Evolutionary conservation across 164 flowering plant genomes (phyloP).

Genomic region (Sextonia rubra): DNA sequence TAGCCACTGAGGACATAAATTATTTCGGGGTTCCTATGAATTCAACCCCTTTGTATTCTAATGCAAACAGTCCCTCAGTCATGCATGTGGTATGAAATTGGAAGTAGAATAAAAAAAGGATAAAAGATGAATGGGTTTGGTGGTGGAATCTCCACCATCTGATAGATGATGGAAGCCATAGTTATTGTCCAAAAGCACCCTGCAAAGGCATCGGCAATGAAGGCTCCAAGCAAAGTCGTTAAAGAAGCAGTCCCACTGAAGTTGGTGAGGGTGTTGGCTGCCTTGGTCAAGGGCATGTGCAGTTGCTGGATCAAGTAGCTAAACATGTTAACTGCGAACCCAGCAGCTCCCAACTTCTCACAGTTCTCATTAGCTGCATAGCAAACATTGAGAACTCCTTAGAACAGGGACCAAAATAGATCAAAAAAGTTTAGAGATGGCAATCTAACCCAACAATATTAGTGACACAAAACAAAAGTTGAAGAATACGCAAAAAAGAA

Average conservation of each 20-base stretch:
- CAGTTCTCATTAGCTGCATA: slow-evolving; percentile 71
- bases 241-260: slow-evolving; percentile 83
- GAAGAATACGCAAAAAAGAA: not conserved
- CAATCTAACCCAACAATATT: not conserved
- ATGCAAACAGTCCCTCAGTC: no score
- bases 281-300: slow-evolving; percentile 80
- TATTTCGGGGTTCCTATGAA: no score
- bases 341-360: slow-evolving; percentile 94
- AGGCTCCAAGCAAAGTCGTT: slow-evolving; percentile 86
- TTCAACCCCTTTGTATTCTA: no score
- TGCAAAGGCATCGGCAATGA: slow-evolving; percentile 73
- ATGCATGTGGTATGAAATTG: no score
- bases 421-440: not conserved
- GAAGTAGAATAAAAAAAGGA: no score
- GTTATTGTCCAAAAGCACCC: slow-evolving; percentile 95
- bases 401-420: not conserved
- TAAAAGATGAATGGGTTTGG: not conserved
- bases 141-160: slow-evolving; percentile 34
- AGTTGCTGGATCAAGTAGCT: slow-evolving; percentile 77
- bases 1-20: no score
- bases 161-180: slow-evolving; percentile 71
- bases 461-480: not conserved
- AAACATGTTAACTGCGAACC: slow-evolving; percentile 75
- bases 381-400: not conserved
- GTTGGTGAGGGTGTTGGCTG: slow-evolving; percentile 91